These are phyloP conservation scores for Porcisia hertigi DNA, from an alignment of 208 protist species.

Conservation along the genomic window DNA sequence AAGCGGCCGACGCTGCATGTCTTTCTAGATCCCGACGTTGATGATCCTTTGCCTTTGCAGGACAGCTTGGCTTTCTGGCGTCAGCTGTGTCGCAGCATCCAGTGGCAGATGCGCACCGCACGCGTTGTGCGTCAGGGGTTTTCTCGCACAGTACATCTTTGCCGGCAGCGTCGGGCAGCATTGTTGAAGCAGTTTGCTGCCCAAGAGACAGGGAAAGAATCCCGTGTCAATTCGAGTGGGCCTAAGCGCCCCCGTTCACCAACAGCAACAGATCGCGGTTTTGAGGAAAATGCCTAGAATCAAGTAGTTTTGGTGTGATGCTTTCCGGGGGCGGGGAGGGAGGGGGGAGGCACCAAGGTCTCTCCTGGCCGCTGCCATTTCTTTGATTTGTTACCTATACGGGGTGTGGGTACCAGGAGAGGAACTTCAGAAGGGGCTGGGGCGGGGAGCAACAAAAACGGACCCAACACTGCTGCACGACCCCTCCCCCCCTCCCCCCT, in stretches of 20 bases:
- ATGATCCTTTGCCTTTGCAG: slow-evolving; percentile 47
- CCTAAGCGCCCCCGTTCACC: slow-evolving; percentile 12
- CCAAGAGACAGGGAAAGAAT: neutral
- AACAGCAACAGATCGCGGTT: neutral
- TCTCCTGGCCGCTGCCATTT: neutral
- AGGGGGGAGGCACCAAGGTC: neutral
- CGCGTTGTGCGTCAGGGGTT: slow-evolving; percentile 55
- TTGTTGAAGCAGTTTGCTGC: slow-evolving; percentile 3
- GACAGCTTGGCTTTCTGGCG: slow-evolving; percentile 65
- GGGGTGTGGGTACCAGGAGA: neutral
- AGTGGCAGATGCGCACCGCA: slow-evolving; percentile 62
- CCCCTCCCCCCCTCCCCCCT: neutral
- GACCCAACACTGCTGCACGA: neutral
- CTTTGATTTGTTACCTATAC: neutral
- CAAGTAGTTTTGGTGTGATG: neutral
- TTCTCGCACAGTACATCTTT: slow-evolving; percentile 38
- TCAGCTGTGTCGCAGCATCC: slow-evolving; percentile 64
- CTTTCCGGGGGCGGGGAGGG: too few relatives aligned
- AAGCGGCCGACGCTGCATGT: slow-evolving; percentile 77
- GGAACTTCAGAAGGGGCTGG: neutral
- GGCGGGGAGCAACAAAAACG: neutral
- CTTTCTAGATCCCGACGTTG: slow-evolving; percentile 66
- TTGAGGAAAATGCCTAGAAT: neutral
- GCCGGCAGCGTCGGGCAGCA: slow-evolving; percentile 10
- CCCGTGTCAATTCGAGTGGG: neutral